These are phyloP conservation scores for Heliamphora exappendiculata DNA, from an alignment of 148 eudicot species.

Conservation along the genomic window DNA sequence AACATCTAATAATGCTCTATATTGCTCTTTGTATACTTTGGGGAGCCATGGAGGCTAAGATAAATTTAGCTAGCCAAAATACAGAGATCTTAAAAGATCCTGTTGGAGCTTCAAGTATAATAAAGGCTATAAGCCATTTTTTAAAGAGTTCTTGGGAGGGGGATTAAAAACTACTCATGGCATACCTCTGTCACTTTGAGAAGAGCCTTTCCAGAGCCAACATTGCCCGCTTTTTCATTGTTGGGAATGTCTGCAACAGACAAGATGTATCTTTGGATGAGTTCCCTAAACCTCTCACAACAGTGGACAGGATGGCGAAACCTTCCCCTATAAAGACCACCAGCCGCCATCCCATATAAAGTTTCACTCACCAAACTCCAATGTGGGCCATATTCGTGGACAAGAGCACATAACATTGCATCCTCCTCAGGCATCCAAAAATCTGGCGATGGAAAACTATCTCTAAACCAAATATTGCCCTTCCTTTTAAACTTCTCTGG, in stretches of 20 bases:
- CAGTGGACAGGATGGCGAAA: constrained; percentile 82
- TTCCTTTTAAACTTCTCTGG: constrained; percentile 75
- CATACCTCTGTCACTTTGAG: constrained; percentile 90
- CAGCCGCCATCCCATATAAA: constrained; percentile 75
- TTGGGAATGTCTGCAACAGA: constrained; percentile 45
- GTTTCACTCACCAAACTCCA: constrained; percentile 91
- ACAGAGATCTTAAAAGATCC: no score
- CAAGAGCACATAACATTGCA: constrained; percentile 77
- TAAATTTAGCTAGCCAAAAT: no score
- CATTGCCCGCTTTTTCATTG: constrained; percentile 54
- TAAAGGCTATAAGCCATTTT: no score
- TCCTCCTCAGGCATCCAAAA: constrained; percentile 85
- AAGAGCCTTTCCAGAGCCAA: constrained; percentile 59
- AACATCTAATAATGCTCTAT: no score
- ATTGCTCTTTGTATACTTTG: no score
- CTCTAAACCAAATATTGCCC: constrained; percentile 72
- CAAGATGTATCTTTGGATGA: constrained; percentile 65
- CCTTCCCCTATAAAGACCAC: constrained; percentile 82
- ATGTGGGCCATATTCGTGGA: constrained; percentile 86
- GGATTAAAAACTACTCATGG: background rate
- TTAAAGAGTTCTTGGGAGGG: no score
- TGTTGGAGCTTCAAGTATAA: no score
- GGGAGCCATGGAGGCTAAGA: no score
- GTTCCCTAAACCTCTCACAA: constrained; percentile 94
- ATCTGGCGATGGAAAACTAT: constrained; percentile 70